These are phyloP conservation scores for Alternaria gansuensis DNA, from an alignment of 2,329 filamentous ascomycete genomes.

Conservation along the genomic window DNA sequence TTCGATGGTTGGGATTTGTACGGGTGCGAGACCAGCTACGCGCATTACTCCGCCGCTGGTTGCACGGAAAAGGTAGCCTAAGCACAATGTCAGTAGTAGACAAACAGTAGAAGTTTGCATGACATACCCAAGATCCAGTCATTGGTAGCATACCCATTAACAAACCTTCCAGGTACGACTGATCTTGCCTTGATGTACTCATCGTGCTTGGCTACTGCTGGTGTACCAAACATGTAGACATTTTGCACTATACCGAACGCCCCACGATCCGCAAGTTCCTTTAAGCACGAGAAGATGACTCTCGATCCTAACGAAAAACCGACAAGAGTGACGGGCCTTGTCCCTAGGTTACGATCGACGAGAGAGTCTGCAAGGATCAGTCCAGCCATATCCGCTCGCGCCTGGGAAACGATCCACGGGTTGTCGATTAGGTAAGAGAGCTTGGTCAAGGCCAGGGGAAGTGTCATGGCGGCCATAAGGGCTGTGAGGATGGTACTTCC, in stretches of 20 bases:
- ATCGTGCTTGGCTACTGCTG: constrained; percentile 88
- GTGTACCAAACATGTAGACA: constrained; percentile 92
- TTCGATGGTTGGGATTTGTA: constrained; percentile 85
- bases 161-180: constrained; percentile 90
- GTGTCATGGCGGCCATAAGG: constrained; percentile 89
- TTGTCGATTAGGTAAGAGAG: constrained; percentile 97
- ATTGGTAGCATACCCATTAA: constrained; percentile 92
- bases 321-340: constrained; percentile 88
- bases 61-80: constrained; percentile 87
- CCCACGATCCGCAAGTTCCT: constrained; percentile 83
- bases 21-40: constrained; percentile 81
- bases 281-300: constrained; percentile 90
- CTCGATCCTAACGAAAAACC: constrained; percentile 93
- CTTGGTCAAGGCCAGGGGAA: constrained; percentile 93
- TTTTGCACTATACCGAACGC: constrained; percentile 91
- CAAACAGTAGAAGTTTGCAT: not conserved
- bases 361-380: constrained; percentile 94
- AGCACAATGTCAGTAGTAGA: constrained; percentile 17
- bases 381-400: constrained; percentile 86
- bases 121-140: constrained; percentile 87
- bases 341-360: constrained; percentile 88
- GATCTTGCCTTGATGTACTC: constrained; percentile 83
- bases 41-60: constrained; percentile 91
- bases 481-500: constrained; percentile 87
- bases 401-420: constrained; percentile 95